Evolutionary conservation across 441 rosid genomes (phyloP).

Genomic region (Croton setiger): DNA sequence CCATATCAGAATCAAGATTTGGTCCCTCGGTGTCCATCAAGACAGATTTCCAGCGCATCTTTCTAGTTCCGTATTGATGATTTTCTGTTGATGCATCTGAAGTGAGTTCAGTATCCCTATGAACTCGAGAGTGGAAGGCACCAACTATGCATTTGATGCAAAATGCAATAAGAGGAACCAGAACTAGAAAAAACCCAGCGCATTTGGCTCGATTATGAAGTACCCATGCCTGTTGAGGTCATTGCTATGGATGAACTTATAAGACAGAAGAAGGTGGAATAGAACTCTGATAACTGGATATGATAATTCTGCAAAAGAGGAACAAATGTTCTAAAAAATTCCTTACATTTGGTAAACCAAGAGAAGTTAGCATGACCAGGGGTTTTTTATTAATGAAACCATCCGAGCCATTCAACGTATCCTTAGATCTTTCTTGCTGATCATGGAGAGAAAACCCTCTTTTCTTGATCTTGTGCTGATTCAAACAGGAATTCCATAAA

Average conservation of each 20-base stretch:
- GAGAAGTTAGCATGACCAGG: constrained; percentile 6
- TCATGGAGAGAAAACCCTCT: not conserved
- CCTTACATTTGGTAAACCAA: constrained; percentile 16
- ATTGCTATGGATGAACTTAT: constrained; percentile 3
- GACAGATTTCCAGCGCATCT: constrained; percentile 37
- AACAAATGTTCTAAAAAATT: not conserved
- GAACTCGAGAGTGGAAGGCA: constrained; percentile 22
- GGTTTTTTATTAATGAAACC: not conserved
- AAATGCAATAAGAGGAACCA: constrained; percentile 38
- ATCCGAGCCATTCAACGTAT: not conserved
- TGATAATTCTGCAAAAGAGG: not conserved
- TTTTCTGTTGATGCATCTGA: constrained; percentile 8
- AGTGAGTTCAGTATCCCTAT: constrained; percentile 12
- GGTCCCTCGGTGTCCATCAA: constrained; percentile 28
- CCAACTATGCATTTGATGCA: constrained; percentile 41
- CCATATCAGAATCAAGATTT: constrained; percentile 17
- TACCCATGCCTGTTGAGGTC: constrained; percentile 3
- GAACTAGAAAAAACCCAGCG: constrained; percentile 36
- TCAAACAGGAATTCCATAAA: not conserved
- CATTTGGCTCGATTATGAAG: constrained; percentile 33
- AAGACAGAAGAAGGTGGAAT: not conserved
- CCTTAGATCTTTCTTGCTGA: not conserved
- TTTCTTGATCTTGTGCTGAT: constrained; percentile 12
- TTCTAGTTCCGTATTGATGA: constrained; percentile 14
- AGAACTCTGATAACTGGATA: not conserved